Evolutionary conservation across 1,284 basidiomycete species (phyloP), one percentile per base, ranked within the genome.

Genomic region (Inonotus hispidus): DNA sequence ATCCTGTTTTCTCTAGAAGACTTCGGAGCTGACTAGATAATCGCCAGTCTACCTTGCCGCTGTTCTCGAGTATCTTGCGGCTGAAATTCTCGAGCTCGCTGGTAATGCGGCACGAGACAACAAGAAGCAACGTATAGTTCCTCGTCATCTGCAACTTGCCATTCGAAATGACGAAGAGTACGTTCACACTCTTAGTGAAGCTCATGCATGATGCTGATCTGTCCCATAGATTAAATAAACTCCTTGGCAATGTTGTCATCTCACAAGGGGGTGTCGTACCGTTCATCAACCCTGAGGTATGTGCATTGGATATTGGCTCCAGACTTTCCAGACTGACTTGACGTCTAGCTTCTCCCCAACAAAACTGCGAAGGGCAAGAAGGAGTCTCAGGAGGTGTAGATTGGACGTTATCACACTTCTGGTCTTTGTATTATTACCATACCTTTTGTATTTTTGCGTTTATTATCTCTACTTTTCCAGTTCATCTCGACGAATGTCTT

Each of bases 221-320:
- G 8, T 47, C 41, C n/a, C 54, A 43, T 60, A 77, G 81, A 70
- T 73, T 88, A 71, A 84, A 85, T 75, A 85, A 83, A 71, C 82
- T 90, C 50, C 82, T 93, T 64, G 90, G 90, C 35, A 79, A 84
- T 68, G 90, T 93, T 68, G 85, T 90, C 72, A 93, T 93, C 81
- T 91, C 88, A 47, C 90, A 93, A 73, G 91, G 91, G 78, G 90
- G 90, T 85, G 91, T 93, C 67, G 83, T 94, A 56, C 92, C 92
- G 64, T 73, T 73, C 67, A 81, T 81, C 68, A 75, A 79, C 69
- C 75, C 79, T 53, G 77, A 76, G 67, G 74, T 77, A 62, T 23
- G 73, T 66, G 14, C 13, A 59, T 3, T 53, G 21, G 14, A 5
- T 32, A 16, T 1, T 6, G 7, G 37, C 14, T 2, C 47, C 27